Evolutionary conservation across 352 stramenopile genomes (phyloP).

Genomic region (Phytopythium helicoides): DNA sequence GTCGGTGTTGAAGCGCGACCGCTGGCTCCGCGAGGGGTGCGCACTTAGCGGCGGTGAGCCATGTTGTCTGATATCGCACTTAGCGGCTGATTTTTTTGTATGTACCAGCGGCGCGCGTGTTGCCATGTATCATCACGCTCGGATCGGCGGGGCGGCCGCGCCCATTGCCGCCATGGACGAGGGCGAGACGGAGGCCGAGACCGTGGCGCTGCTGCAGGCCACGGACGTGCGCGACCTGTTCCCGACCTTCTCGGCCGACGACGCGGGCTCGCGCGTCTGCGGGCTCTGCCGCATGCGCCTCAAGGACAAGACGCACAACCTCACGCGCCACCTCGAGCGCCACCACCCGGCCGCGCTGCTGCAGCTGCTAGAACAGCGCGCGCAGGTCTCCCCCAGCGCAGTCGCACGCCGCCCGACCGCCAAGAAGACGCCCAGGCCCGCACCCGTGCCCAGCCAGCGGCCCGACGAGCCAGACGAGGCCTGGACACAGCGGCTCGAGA

Average conservation of each 20-base stretch:
- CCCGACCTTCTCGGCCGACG: conserved; percentile 30
- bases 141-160: no score
- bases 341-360: conserved; percentile 45
- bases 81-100: conserved; percentile 1
- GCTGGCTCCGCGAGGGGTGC: no score
- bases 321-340: conserved; percentile 57
- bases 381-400: conserved; percentile 15
- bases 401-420: conserved; percentile 9
- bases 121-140: conserved; percentile 13
- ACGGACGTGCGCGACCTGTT: conserved; percentile 54
- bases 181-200: conserved; percentile 54
- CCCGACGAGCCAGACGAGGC: no score
- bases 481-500: conserved; percentile 6
- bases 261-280: conserved; percentile 41
- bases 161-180: conserved; percentile 26
- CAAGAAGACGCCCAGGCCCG: conserved; percentile 12
- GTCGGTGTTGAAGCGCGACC: no score
- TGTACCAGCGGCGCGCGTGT: not conserved
- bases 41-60: no score
- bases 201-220: conserved; percentile 41
- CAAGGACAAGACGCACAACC: conserved; percentile 69
- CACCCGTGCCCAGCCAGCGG: no score
- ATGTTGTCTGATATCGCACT: no score
- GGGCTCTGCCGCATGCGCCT: conserved; percentile 40
- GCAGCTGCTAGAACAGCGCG: conserved; percentile 49